A percentile compares a stretch with the other conserved stretches of the same genome.
These are phyloP conservation scores for Aspergillus glaucus DNA, from an alignment of 2,329 filamentous ascomycete genomes.

Conservation along the genomic window DNA sequence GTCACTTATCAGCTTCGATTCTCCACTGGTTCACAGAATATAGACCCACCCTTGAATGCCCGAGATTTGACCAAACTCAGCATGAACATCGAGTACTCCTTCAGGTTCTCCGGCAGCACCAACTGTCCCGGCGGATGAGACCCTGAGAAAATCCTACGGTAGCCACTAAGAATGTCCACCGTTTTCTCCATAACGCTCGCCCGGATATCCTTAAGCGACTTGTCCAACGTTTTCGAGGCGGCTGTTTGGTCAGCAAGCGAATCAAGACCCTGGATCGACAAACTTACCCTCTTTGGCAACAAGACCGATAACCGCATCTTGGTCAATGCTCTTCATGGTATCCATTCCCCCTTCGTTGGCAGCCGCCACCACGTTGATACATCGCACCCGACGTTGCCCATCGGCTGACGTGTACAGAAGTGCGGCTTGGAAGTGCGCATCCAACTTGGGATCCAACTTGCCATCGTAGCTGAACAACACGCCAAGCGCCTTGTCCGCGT, in stretches of 20 bases:
- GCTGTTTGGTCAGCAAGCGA: slow-evolving; percentile 43
- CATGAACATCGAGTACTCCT: slow-evolving; percentile 96
- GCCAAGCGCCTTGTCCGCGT: slow-evolving; percentile 86
- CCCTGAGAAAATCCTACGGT: slow-evolving; percentile 86
- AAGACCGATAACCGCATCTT: slow-evolving; percentile 83
- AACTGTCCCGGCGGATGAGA: slow-evolving; percentile 85
- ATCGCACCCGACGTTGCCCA: slow-evolving; percentile 83
- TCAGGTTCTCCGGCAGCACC: slow-evolving; percentile 89
- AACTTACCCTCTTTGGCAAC: slow-evolving; percentile 72
- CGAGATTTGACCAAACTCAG: slow-evolving; percentile 82
- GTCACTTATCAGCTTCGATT: slow-evolving; percentile 1
- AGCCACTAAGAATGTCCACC: slow-evolving; percentile 83
- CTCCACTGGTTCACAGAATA: background rate
- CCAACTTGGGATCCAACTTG: slow-evolving; percentile 92
- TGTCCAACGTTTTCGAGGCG: slow-evolving; percentile 72
- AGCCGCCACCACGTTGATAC: slow-evolving; percentile 87
- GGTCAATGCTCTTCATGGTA: slow-evolving; percentile 85
- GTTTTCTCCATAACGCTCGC: slow-evolving; percentile 80
- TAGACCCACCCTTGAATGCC: slow-evolving; percentile 66
- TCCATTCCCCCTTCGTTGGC: slow-evolving; percentile 81
- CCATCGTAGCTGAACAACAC: slow-evolving; percentile 94
- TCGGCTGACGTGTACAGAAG: slow-evolving; percentile 87
- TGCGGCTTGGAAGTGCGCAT: slow-evolving; percentile 95
- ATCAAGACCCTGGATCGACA: background rate
- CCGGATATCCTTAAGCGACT: slow-evolving; percentile 77